Evolutionary conservation across 1,284 basidiomycete genomes (phyloP).

Genomic region (Pyrrhoderma noxium): DNA sequence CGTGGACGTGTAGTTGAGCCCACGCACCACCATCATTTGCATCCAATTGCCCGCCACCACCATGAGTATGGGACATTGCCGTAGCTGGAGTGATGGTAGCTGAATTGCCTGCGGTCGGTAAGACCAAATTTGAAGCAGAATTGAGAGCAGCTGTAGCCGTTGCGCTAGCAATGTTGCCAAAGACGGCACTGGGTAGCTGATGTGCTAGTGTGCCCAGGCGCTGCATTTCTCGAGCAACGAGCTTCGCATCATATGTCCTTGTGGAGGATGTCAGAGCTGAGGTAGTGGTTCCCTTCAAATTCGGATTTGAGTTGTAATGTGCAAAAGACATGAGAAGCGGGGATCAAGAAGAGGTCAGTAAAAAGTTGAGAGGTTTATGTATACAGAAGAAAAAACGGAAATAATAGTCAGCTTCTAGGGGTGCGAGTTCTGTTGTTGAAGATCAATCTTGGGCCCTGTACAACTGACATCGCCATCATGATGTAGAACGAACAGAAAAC

Average conservation of each 20-base stretch:
- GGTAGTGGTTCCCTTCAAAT: conserved; percentile 11
- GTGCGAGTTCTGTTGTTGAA: too few relatives aligned
- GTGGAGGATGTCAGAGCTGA: conserved; percentile 15
- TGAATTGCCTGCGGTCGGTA: conserved; percentile 25
- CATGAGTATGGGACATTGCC: conserved; percentile 25
- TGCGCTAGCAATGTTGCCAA: conserved; percentile 8
- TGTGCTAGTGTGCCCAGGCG: conserved; percentile 17
- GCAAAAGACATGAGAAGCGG: neutral
- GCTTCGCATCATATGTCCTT: conserved; percentile 20
- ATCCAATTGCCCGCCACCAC: conserved; percentile 15
- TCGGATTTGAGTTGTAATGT: neutral
- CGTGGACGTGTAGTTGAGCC: conserved; percentile 77
- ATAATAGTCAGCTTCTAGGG: neutral
- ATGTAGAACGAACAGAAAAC: too few relatives aligned
- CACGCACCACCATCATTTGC: conserved; percentile 53
- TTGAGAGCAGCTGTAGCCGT: conserved; percentile 24
- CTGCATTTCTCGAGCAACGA: conserved; percentile 20
- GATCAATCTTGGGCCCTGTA: too few relatives aligned
- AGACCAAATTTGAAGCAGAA: conserved; percentile 30
- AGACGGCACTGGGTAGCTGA: conserved; percentile 10
- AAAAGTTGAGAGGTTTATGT: neutral
- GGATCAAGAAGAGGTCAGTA: neutral
- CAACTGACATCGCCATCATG: too few relatives aligned
- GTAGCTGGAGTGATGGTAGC: conserved; percentile 13
- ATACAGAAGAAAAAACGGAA: neutral